Base-by-base conservation (phyloP, 129 eudicot species). In the Arctium lappa region DNA sequence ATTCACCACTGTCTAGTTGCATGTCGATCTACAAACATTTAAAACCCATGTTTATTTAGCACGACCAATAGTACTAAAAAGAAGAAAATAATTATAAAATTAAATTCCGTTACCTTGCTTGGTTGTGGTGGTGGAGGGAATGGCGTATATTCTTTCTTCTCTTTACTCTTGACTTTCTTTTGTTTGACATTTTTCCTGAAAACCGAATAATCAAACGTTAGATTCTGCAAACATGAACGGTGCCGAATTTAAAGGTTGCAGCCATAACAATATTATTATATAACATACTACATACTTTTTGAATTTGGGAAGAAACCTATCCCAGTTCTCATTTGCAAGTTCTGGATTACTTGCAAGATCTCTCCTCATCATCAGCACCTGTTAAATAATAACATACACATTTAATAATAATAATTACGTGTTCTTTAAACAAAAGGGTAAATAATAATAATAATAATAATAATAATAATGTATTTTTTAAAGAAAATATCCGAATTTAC, bases 271-370 rank as follows among this genome's bases (percentile, higher is more conserved):
- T 30, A 75, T 22, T 33, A 73, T 39, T 30, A 73, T 7, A 44
- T 16, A 18, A 18, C 94, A 34, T 95, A 95, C 98, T 95, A 18
- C 94, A 34, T 95, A 95, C 99, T 95, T 91, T 80, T 93, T 95
- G 71, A 91, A 93, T 40, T 77, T 90, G 1, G 99, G 98, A 84
- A 95, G 94, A 88, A 93, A 95, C 86, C 98, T 85, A 69, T 95
- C 98, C 98, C 99, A 95, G 86, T 95, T 95, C 88, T 93, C 99
- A 80, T 89, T 87, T 79, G 91, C 97, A 80, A 95, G 98, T 73
- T 90, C 85, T 6, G 99, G 99, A 80, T 93, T 87, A 75, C 86
- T 91, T 22, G 97, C 97, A 84, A 95, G 97, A 82, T 93, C 97
- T 80, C 88, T 90, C 90, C 83, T 95, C 89, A 95, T 74, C 99